These are phyloP conservation scores for Zygnema circumcarinatum DNA, from an alignment of 139 green algal species.

Conservation along the genomic window DNA sequence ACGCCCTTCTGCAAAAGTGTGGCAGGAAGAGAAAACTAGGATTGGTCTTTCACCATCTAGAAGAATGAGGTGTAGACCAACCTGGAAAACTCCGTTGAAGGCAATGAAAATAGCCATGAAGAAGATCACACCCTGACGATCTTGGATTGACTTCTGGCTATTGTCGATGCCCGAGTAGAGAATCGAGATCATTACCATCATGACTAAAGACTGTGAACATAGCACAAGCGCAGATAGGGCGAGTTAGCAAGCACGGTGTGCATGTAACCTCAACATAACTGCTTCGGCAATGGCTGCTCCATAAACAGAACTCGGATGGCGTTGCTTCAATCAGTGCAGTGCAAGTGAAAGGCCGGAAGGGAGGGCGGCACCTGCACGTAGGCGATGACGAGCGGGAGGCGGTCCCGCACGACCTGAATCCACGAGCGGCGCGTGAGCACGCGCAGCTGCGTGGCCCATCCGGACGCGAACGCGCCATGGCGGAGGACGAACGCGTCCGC, in stretches of 20 bases:
- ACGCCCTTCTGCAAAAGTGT: too few relatives aligned
- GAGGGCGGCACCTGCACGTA: conserved; percentile 29
- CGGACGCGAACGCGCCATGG: conserved; percentile 10
- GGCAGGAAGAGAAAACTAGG: too few relatives aligned
- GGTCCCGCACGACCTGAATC: conserved; percentile 21
- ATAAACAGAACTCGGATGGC: too few relatives aligned
- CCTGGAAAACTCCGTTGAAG: conserved; percentile 57
- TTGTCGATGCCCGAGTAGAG: conserved; percentile 62
- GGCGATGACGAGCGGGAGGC: background rate
- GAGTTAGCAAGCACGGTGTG: too few relatives aligned
- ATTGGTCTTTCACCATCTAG: too few relatives aligned
- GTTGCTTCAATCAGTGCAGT: too few relatives aligned
- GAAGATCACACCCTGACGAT: conserved; percentile 56
- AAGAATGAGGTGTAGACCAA: too few relatives aligned
- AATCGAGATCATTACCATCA: conserved; percentile 44
- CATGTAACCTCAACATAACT: too few relatives aligned
- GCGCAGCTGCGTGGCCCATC: conserved; percentile 10
- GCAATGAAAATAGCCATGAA: conserved; percentile 60
- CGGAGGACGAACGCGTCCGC: background rate
- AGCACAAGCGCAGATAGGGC: background rate
- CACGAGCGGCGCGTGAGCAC: background rate
- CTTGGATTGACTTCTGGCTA: conserved; percentile 48
- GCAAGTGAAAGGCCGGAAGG: too few relatives aligned
- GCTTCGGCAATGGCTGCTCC: too few relatives aligned
- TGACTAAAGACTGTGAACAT: conserved; percentile 49